Percentiles rank a stretch among this genome's conserved stretches.
Evolutionary conservation across 371 early-diverging fungal genomes (phyloP).

Genomic region (Smittium mucronatum): DNA sequence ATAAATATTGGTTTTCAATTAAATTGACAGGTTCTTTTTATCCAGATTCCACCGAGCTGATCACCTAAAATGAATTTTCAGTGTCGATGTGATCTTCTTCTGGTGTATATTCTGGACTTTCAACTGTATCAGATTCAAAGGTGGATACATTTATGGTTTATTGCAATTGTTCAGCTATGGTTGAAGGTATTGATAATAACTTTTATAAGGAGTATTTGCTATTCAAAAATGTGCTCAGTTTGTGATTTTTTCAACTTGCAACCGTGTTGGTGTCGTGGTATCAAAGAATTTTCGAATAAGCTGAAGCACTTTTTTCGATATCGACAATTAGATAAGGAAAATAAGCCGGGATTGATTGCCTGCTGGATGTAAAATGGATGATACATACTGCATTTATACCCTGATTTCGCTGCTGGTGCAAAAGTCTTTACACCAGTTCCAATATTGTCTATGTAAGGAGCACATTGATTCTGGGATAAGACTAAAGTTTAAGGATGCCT

Average conservation of each 20-base stretch:
- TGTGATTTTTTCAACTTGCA: background rate
- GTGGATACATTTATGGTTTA: background rate
- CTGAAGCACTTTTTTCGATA: background rate
- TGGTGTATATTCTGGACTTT: background rate
- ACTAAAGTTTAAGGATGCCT: no score
- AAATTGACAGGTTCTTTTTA: background rate
- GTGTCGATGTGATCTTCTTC: background rate
- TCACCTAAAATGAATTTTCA: background rate
- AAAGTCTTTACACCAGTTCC: no score
- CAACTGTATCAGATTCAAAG: background rate
- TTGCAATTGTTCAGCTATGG: background rate
- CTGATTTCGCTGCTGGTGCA: background rate
- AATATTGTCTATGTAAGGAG: no score
- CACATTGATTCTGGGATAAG: no score
- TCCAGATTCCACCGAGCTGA: background rate
- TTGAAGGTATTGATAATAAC: background rate
- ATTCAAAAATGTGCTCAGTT: background rate
- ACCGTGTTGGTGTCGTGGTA: background rate
- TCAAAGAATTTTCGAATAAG: background rate
- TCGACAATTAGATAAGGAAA: background rate
- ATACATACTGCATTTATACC: background rate
- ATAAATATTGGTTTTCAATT: background rate
- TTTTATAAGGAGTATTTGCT: background rate
- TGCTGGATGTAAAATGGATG: background rate
- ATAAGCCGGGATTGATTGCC: background rate